Conservation (phyloP, 139 green algal species). For the Coccomyxa sp. region DNA sequence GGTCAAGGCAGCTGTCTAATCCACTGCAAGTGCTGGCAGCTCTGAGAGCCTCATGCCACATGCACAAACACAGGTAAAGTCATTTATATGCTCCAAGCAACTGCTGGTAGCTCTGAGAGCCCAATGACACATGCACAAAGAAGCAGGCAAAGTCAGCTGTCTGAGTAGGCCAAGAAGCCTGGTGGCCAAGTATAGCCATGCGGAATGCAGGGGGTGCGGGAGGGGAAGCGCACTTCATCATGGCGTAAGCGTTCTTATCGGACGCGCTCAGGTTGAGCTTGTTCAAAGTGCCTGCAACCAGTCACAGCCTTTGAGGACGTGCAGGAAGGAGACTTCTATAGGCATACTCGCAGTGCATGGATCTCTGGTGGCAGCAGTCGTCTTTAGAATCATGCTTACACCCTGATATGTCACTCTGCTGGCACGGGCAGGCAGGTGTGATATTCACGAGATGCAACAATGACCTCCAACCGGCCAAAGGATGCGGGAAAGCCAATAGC, state of each 20-base stretch:
- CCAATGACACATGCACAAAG: background rate
- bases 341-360: too few relatives aligned
- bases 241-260: conserved; percentile 50
- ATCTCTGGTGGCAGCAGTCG: too few relatives aligned
- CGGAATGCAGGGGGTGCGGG: background rate
- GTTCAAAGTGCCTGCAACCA: conserved; percentile 20
- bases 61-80: background rate
- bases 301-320: background rate
- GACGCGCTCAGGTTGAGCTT: conserved; percentile 48
- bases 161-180: too few relatives aligned
- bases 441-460: too few relatives aligned
- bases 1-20: background rate
- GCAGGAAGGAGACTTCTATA: background rate
- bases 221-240: conserved; percentile 21
- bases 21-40: background rate
- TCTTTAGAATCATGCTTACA: too few relatives aligned
- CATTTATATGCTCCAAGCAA: too few relatives aligned
- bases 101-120: background rate
- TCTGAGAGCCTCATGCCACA: background rate
- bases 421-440: too few relatives aligned
- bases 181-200: too few relatives aligned
- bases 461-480: too few relatives aligned
- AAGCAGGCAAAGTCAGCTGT: background rate
- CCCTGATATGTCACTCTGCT: too few relatives aligned
- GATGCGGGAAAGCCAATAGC: too few relatives aligned